A percentile compares a stretch with the other conserved stretches of the same genome.
These are phyloP conservation scores for Talaromyces sp. DNA, from an alignment of 2,329 filamentous ascomycete genomes.

Conservation along the genomic window DNA sequence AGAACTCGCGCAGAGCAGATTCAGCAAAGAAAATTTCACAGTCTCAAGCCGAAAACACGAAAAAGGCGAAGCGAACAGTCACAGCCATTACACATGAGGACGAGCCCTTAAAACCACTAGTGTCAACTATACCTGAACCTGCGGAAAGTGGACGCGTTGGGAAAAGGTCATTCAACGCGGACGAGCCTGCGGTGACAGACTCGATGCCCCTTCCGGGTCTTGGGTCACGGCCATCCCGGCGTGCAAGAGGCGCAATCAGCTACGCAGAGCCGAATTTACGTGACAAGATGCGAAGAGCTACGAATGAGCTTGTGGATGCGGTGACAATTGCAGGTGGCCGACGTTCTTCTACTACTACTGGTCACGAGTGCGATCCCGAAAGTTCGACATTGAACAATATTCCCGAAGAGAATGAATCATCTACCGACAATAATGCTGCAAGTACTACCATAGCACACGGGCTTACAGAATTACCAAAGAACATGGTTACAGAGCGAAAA, in stretches of 20 bases:
- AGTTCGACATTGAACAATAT: not conserved
- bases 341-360: not conserved
- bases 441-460: slow-evolving; percentile 17
- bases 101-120: not conserved
- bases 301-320: slow-evolving; percentile 69
- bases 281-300: slow-evolving; percentile 77
- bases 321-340: slow-evolving; percentile 42
- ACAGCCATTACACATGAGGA: not conserved
- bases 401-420: not conserved
- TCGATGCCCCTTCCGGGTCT: slow-evolving; percentile 31
- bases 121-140: not conserved
- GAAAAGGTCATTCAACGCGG: not conserved
- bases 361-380: slow-evolving; percentile 10
- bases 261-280: slow-evolving; percentile 77
- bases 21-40: slow-evolving; percentile 5
- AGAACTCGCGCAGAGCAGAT: slow-evolving; percentile 13
- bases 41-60: not conserved
- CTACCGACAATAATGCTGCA: slow-evolving; percentile 38
- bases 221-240: slow-evolving; percentile 57
- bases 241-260: slow-evolving; percentile 64
- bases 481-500: slow-evolving; percentile 28
- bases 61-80: slow-evolving; percentile 3
- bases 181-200: slow-evolving; percentile 8
- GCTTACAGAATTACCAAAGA: slow-evolving; percentile 19
- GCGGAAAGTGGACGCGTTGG: not conserved